These are phyloP conservation scores for Primulina eburnea DNA, from an alignment of 257 asterid genomes.

Conservation along the genomic window DNA sequence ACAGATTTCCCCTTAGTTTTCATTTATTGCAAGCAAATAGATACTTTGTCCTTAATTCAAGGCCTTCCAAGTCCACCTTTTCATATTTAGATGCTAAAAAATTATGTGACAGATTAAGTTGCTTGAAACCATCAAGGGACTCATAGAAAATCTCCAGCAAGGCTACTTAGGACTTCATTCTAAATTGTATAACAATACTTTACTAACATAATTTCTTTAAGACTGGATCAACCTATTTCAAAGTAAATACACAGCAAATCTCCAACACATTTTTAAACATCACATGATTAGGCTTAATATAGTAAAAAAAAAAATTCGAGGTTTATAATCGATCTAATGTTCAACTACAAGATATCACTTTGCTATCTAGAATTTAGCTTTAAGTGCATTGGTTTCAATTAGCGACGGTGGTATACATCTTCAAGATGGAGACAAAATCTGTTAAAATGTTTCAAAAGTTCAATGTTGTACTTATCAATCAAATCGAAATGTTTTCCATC, in stretches of 20 bases:
- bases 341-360: no score
- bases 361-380: neutral
- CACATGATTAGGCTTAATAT: neutral
- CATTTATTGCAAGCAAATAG: conserved; percentile 1
- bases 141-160: neutral
- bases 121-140: neutral
- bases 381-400: neutral
- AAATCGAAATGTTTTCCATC: neutral
- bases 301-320: no score
- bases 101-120: neutral
- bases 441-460: no score
- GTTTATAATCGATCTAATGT: no score
- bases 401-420: neutral
- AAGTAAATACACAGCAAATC: conserved; percentile 2
- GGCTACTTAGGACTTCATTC: neutral
- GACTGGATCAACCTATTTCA: conserved; percentile 5
- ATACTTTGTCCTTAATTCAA: conserved; percentile 5
- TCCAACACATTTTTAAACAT: conserved; percentile 4
- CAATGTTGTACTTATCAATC: neutral
- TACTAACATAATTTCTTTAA: neutral
- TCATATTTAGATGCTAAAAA: neutral
- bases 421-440: no score
- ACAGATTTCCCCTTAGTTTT: neutral
- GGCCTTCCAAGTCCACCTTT: neutral
- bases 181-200: neutral